Base-by-base conservation (phyloP, 164 flowering plant species). In the Berberis vulgaris region DNA sequence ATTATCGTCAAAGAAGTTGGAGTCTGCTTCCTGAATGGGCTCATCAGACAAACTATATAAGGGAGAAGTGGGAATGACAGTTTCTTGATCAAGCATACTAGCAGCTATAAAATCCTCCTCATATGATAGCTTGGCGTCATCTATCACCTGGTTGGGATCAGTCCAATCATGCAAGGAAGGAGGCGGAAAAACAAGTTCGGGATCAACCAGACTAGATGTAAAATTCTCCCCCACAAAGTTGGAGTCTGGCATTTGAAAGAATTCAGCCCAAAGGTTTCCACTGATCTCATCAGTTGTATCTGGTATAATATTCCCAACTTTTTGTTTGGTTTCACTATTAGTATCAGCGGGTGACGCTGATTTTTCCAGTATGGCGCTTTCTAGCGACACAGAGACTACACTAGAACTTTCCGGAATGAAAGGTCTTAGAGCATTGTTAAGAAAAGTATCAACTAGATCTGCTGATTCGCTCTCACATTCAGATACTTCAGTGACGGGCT, bases 211-310 rank as follows among this genome's bases (percentile, higher is more conserved):
- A 26, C 26, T 45, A 26, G 63, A 60, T 45, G 62, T 60, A 45
- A 59, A 11, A 44, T 60, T 49, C 40, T 60, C 47, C 5, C 7
- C 4, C 45, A 42, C 3, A 38, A 6, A 4, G 41, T 6, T 4
- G 12, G 4, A 2, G 41, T 54, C 57, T 54, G 6, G 7, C 38
- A 60, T 39, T 41, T 26, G n/a, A 41, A 49, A 62, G 6, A 57
- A 57, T 50, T 62, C 65, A 10, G 55, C 50, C 65, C 65, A 62
- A 26, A 62, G 50, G 43, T 43, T 50, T 41, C 39, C 65, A 41
- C 49, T 4, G 12, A 12, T 0, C 4, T 61, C 64, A 41, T 5
- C 43, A 5, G 42, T 42, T 62, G 44, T 6, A 4, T 54, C 59
- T 54, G 66, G 45, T 26, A 41, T 63, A 5, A 43, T 40, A 41